Evolutionary conservation across 2,329 filamentous ascomycete genomes (phyloP).

Genomic region (Arthrobotrys entomopaga): DNA sequence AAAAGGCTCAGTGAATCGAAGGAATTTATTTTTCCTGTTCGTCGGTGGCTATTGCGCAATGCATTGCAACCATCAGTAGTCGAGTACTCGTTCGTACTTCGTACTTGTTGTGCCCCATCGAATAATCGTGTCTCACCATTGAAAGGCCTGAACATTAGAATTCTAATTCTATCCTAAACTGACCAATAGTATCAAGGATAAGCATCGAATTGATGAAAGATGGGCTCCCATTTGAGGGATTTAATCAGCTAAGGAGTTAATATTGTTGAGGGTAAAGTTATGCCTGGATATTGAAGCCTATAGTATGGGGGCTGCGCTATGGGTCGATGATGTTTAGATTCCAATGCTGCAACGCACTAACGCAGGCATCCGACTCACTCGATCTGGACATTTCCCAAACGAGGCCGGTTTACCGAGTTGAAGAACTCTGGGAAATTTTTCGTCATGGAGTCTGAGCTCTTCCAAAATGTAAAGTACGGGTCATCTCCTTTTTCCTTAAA

Average conservation of each 20-base stretch:
- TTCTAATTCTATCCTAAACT: slow-evolving; percentile 29
- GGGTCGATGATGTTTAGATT: too few relatives aligned
- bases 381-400: slow-evolving; percentile 22
- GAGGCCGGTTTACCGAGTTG: slow-evolving; percentile 27
- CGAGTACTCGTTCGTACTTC: slow-evolving; percentile 19
- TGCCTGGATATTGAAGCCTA: too few relatives aligned
- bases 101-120: slow-evolving; percentile 42
- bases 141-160: slow-evolving; percentile 30
- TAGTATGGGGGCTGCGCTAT: too few relatives aligned
- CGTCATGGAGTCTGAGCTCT: slow-evolving; percentile 28
- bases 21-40: slow-evolving; percentile 35
- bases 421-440: not conserved
- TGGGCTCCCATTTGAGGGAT: slow-evolving; percentile 40
- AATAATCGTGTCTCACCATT: slow-evolving; percentile 27
- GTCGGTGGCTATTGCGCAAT: slow-evolving; percentile 43
- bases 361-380: slow-evolving; percentile 18
- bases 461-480: not conserved
- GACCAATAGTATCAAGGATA: slow-evolving; percentile 28
- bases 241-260: slow-evolving; percentile 25
- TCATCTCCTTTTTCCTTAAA: slow-evolving; percentile 5
- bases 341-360: slow-evolving; percentile 22
- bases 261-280: too few relatives aligned
- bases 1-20: slow-evolving; percentile 39
- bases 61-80: not conserved
- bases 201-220: slow-evolving; percentile 1